phyloP scores from a whole-genome alignment of 1,284 basidiomycete species.

The Cutaneotrichosporon sp. region DNA sequence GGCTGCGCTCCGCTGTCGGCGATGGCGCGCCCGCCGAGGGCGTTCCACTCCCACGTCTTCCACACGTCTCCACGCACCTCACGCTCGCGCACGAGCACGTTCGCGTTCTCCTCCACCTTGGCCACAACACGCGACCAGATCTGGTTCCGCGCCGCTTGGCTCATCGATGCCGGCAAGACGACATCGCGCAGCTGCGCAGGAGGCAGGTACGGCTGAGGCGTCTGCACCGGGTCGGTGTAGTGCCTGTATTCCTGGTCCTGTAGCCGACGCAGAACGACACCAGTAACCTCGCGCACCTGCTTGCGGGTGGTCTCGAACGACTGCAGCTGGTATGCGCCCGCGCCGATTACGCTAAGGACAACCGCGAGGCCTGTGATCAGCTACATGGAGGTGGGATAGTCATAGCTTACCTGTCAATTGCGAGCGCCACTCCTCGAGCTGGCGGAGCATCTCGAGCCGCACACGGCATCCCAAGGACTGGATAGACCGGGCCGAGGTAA shows the following conservation, averaged over 20 bases:
- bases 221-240: constrained; percentile 73
- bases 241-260: constrained; percentile 64
- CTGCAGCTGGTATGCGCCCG: constrained; percentile 49
- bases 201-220: constrained; percentile 73
- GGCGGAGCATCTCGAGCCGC: constrained; percentile 62
- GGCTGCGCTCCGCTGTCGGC: not conserved
- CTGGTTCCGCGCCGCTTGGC: constrained; percentile 60
- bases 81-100: constrained; percentile 81
- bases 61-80: constrained; percentile 71
- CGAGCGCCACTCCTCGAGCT: constrained; percentile 64
- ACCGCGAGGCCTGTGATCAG: constrained; percentile 38
- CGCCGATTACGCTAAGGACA: constrained; percentile 38
- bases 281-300: constrained; percentile 69
- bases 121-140: constrained; percentile 83
- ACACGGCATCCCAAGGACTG: constrained; percentile 66
- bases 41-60: constrained; percentile 54
- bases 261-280: constrained; percentile 70
- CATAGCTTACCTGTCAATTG: constrained; percentile 60
- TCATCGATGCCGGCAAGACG: constrained; percentile 75
- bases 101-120: constrained; percentile 88
- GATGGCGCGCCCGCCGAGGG: constrained; percentile 12
- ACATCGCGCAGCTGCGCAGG: constrained; percentile 87
- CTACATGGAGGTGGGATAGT: no score
- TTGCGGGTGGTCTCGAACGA: constrained; percentile 60
- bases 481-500: constrained; percentile 67